Evolutionary conservation across 2,329 filamentous ascomycete species (phyloP).

Genomic region (Hysterium pulicare): DNA sequence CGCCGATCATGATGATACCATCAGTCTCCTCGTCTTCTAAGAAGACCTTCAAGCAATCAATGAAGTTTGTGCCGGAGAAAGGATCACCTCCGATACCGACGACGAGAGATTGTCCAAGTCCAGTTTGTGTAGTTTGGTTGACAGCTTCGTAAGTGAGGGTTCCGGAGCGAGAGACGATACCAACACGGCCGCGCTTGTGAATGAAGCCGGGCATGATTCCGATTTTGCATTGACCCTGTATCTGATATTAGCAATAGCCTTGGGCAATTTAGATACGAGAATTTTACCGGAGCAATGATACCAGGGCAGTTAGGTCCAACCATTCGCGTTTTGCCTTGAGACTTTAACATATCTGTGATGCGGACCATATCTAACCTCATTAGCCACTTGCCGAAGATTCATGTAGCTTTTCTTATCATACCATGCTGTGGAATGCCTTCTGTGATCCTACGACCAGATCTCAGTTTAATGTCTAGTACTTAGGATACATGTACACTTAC

Average conservation of each 20-base stretch:
- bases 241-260: slow-evolving; percentile 13
- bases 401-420: slow-evolving; percentile 43
- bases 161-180: slow-evolving; percentile 96
- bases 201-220: slow-evolving; percentile 99
- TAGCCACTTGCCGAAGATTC: slow-evolving; percentile 8
- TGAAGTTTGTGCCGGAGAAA: slow-evolving; percentile 99
- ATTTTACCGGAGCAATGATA: slow-evolving; percentile 73
- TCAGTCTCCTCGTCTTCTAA: slow-evolving; percentile 93
- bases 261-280: slow-evolving; percentile 3
- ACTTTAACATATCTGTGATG: slow-evolving; percentile 97
- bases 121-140: slow-evolving; percentile 97
- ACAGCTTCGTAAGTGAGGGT: slow-evolving; percentile 99
- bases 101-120: slow-evolving; percentile 95
- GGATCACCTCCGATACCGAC: slow-evolving; percentile 98
- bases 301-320: slow-evolving; percentile 98
- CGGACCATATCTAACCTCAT: slow-evolving; percentile 82
- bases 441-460: slow-evolving; percentile 62
- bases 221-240: slow-evolving; percentile 95
- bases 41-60: slow-evolving; percentile 98
- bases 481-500: slow-evolving; percentile 37
- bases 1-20: slow-evolving; percentile 99
- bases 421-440: slow-evolving; percentile 97
- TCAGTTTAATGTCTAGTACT: slow-evolving; percentile 21
- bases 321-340: slow-evolving; percentile 92
- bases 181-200: slow-evolving; percentile 98